Evolutionary conservation across 805 yeast genomes (phyloP), one percentile per base, ranked within the genome.

Genomic region (Hagleromyces aurorensis): DNA sequence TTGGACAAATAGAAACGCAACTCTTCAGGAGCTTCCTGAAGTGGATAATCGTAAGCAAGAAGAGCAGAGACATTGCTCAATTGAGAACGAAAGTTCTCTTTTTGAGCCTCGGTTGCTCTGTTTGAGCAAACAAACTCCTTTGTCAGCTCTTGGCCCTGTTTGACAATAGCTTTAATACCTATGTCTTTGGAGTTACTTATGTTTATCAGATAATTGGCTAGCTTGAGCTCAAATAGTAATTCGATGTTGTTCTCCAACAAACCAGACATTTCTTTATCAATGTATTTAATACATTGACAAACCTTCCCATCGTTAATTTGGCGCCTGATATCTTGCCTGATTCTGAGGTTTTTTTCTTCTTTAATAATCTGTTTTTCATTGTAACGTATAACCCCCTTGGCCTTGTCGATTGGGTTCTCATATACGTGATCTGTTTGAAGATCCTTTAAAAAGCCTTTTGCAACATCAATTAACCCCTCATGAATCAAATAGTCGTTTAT

Each of bases 381-480:
- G 23, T 51, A 48, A n/a, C 42, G 45, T 9, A 44, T 45, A 2
- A 49, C 53, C 13, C 35, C 36, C 19, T 34, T 35, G 11, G 38
- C 42, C 7, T 40, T 37, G 8, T 38, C 40, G 14, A 38, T 43
- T 5, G 34, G 25, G 21, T 32, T 39, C 13, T 36, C 31, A 11
- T 38, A 37, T 11, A 40, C 30, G 14, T 34, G 36, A 17, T 64
- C 65, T 12, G 47, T 38, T 7, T 43, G 39, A 17, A 69, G 41
- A 38, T 76, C 84, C 20, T 57, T 50, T 13, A 62, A 30, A 34
- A 78, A 70, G 0, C 74, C 69, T 34, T 60, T 60, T 2, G 73
- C 69, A 3, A 74, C 68, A 32, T 72, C 72, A 17, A 63, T 60
- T 42, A 65, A 69, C 3, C 85, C 85, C 31, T 67, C 65, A 44